A percentile compares a stretch with the other conserved stretches of the same genome.
Conservation (phyloP, 345 rosid species). For the Moricandia arvensis region DNA sequence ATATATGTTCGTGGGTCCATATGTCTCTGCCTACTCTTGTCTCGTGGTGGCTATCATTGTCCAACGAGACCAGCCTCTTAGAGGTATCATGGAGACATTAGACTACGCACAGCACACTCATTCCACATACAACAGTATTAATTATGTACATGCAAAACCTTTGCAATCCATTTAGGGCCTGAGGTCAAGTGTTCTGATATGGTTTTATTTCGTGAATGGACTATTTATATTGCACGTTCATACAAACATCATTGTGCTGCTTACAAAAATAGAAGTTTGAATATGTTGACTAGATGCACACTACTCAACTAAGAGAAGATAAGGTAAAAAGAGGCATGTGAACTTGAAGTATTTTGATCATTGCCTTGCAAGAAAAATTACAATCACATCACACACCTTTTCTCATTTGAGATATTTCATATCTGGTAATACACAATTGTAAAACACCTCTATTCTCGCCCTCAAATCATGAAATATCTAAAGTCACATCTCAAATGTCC, state of each 20-base stretch:
- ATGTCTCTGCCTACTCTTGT: not conserved
- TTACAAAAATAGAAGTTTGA: not conserved
- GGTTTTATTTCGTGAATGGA: too few relatives aligned
- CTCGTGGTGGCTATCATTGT: not conserved
- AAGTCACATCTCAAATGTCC: slow-evolving; percentile 3
- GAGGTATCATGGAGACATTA: not conserved
- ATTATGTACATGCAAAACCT: too few relatives aligned
- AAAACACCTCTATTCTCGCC: slow-evolving; percentile 3
- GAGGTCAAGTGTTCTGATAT: too few relatives aligned
- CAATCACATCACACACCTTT: not conserved
- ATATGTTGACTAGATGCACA: not conserved
- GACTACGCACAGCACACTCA: not conserved
- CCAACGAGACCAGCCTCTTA: not conserved
- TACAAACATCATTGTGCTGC: not conserved
- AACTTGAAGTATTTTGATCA: not conserved
- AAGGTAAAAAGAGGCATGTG: not conserved
- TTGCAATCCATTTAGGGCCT: too few relatives aligned
- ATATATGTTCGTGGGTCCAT: not conserved
- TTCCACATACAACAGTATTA: too few relatives aligned
- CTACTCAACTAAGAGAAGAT: not conserved
- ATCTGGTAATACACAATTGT: not conserved
- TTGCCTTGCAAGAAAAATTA: not conserved
- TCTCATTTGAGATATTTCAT: not conserved
- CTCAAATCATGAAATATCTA: not conserved
- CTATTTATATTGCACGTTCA: too few relatives aligned